A percentile compares a stretch with the other conserved stretches of the same genome.
These are phyloP conservation scores for Diplotaxis tenuifolia DNA, from an alignment of 345 rosid genomes.

Conservation along the genomic window DNA sequence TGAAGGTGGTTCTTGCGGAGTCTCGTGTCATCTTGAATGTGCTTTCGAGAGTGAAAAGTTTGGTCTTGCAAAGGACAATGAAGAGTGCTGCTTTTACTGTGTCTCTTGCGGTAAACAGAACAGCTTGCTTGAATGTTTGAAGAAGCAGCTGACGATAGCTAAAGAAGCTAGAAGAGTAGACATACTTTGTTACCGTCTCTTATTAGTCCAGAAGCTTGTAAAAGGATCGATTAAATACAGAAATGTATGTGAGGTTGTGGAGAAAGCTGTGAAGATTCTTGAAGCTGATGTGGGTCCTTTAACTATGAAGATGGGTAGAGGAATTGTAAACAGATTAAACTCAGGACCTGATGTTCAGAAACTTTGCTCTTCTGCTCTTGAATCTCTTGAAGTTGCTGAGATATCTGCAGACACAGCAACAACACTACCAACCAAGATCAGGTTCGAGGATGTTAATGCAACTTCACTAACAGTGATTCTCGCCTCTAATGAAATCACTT, in stretches of 20 bases:
- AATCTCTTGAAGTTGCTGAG: constrained; percentile 40
- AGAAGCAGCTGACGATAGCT: constrained; percentile 65
- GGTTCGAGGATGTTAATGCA: constrained; percentile 62
- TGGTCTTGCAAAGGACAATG: constrained; percentile 44
- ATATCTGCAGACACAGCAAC: constrained; percentile 39
- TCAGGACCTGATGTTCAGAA: constrained; percentile 73
- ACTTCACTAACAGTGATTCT: constrained; percentile 67
- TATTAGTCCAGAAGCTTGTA: constrained; percentile 55
- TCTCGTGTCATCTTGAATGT: constrained; percentile 72
- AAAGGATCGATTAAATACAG: constrained; percentile 45
- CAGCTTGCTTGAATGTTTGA: constrained; percentile 63
- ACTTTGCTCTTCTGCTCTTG: constrained; percentile 63
- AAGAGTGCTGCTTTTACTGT: constrained; percentile 63
- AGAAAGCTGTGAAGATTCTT: constrained; percentile 52
- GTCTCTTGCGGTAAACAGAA: constrained; percentile 64
- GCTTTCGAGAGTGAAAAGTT: constrained; percentile 56
- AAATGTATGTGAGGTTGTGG: constrained; percentile 46
- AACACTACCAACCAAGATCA: constrained; percentile 43
- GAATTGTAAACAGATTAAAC: constrained; percentile 73
- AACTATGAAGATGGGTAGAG: constrained; percentile 67
- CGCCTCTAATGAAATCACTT: constrained; percentile 40
- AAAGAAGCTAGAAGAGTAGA: constrained; percentile 85
- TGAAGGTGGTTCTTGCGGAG: constrained; percentile 55
- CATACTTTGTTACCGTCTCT: constrained; percentile 63
- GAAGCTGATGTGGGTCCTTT: constrained; percentile 70